phyloP scores from a whole-genome alignment of 2,329 filamentous ascomycete genomes.

The Nigrospora osmanthi region DNA sequence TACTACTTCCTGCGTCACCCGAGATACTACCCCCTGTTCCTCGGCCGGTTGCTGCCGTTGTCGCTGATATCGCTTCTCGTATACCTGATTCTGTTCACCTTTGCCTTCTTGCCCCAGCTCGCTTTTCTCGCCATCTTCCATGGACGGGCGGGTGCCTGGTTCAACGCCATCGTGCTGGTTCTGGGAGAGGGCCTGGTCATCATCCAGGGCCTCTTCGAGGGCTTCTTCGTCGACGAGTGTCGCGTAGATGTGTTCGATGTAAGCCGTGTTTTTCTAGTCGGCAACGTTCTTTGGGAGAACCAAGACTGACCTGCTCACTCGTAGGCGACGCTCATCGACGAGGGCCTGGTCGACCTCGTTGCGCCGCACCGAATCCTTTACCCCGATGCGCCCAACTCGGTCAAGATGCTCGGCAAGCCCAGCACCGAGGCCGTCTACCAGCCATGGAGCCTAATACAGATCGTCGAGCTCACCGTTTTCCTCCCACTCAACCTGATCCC shows the following conservation, averaged over 20 bases:
- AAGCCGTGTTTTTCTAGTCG: conserved; percentile 17
- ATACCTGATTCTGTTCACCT: conserved; percentile 78
- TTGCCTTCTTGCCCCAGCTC: conserved; percentile 82
- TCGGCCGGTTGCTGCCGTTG: conserved; percentile 69
- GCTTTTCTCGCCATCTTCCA: conserved; percentile 88
- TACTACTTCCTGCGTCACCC: conserved; percentile 72
- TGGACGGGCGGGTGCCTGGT: conserved; percentile 76
- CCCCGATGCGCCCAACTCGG: conserved; percentile 60
- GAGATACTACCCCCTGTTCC: conserved; percentile 76
- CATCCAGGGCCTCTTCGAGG: conserved; percentile 63
- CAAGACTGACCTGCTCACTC: conserved; percentile 9
- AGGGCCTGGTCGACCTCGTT: conserved; percentile 63
- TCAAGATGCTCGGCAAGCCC: conserved; percentile 77
- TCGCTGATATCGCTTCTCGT: conserved; percentile 76
- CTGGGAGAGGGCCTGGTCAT: conserved; percentile 75
- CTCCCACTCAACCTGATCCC: conserved; percentile 85
- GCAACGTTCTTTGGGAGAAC: too few species aligned
- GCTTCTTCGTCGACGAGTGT: conserved; percentile 73
- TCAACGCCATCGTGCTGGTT: conserved; percentile 80
- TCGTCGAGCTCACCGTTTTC: conserved; percentile 72
- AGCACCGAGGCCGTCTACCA: conserved; percentile 70
- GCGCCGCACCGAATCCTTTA: conserved; percentile 57
- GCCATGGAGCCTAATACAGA: conserved; percentile 87
- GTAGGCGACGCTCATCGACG: conserved; percentile 66
- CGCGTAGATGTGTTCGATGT: conserved; percentile 81